Conservation (phyloP, 2,329 filamentous ascomycete genomes). For the Coniochaeta sp. region DNA sequence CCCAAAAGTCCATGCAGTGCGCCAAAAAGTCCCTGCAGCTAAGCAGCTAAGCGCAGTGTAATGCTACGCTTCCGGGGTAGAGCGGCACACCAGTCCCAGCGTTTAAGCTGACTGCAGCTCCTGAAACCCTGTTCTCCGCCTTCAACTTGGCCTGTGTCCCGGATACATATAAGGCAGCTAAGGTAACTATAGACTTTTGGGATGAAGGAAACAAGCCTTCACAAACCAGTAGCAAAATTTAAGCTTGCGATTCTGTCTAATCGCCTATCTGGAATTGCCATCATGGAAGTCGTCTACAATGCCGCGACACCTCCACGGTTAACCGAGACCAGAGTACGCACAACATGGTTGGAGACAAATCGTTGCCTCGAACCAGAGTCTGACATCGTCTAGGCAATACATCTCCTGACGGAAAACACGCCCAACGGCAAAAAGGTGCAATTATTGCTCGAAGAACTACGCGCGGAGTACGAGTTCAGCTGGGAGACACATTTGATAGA, state of each 20-base stretch:
- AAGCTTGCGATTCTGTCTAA: too few species aligned
- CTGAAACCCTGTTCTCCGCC: background rate
- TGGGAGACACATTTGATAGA: background rate
- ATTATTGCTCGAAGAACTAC: background rate
- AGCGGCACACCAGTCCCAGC: background rate
- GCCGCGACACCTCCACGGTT: background rate
- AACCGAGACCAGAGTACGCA: background rate
- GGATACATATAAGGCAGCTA: background rate
- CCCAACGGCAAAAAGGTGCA: constrained; percentile 14
- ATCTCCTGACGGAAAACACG: constrained; percentile 16
- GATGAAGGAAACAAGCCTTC: background rate
- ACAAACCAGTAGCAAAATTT: background rate
- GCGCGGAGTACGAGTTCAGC: background rate
- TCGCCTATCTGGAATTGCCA: background rate
- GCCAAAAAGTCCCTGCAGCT: background rate
- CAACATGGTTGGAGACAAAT: background rate
- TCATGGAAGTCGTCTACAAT: background rate
- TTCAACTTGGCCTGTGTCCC: background rate
- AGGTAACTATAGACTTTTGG: too few species aligned
- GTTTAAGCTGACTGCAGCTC: background rate
- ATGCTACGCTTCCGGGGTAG: background rate
- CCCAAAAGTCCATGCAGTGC: background rate
- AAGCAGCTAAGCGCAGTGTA: background rate
- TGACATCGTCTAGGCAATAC: constrained; percentile 4
- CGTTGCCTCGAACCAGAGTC: background rate